Evolutionary conservation across 2,329 filamentous ascomycete genomes (phyloP).

Genomic region (Volutella citrinella): DNA sequence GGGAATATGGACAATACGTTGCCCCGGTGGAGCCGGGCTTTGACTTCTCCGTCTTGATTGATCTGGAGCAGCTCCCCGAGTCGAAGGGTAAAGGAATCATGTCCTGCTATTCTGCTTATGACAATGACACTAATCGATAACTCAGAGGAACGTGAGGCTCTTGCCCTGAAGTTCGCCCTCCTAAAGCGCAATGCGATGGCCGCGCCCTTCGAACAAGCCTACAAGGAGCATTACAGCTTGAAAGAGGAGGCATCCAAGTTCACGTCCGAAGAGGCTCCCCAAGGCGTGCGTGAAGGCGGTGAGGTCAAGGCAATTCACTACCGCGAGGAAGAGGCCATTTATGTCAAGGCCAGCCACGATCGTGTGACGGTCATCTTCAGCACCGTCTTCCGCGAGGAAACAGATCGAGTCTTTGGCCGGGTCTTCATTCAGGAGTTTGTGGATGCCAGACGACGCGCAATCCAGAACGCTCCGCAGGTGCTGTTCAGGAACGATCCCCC

Average conservation of each 20-base stretch:
- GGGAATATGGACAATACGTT: slow-evolving; percentile 93
- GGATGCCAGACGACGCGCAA: slow-evolving; percentile 87
- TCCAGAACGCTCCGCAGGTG: slow-evolving; percentile 97
- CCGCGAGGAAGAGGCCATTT: slow-evolving; percentile 97
- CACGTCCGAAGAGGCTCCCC: slow-evolving; percentile 88
- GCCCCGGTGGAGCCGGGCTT: slow-evolving; percentile 85
- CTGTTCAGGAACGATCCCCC: slow-evolving; percentile 94
- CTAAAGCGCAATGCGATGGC: slow-evolving; percentile 99
- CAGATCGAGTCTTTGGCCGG: slow-evolving; percentile 94
- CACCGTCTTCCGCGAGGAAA: slow-evolving; percentile 96
- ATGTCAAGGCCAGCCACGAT: slow-evolving; percentile 96
- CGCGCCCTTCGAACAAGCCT: slow-evolving; percentile 95
- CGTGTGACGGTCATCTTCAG: slow-evolving; percentile 99
- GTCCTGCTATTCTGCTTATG: too few relatives aligned
- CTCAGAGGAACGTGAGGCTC: slow-evolving; percentile 76
- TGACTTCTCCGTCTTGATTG: slow-evolving; percentile 90
- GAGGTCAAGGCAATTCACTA: slow-evolving; percentile 97
- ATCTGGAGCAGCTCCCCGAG: slow-evolving; percentile 81
- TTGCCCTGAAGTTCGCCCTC: slow-evolving; percentile 83
- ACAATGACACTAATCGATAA: too few relatives aligned
- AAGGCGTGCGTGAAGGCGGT: slow-evolving; percentile 84
- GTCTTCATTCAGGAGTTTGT: slow-evolving; percentile 99
- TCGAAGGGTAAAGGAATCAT: slow-evolving; percentile 62
- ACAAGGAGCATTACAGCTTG: slow-evolving; percentile 84
- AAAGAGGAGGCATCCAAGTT: slow-evolving; percentile 89